phyloP scores from a whole-genome alignment of 768 basidiomycete species.

The Pholiota conissans region DNA sequence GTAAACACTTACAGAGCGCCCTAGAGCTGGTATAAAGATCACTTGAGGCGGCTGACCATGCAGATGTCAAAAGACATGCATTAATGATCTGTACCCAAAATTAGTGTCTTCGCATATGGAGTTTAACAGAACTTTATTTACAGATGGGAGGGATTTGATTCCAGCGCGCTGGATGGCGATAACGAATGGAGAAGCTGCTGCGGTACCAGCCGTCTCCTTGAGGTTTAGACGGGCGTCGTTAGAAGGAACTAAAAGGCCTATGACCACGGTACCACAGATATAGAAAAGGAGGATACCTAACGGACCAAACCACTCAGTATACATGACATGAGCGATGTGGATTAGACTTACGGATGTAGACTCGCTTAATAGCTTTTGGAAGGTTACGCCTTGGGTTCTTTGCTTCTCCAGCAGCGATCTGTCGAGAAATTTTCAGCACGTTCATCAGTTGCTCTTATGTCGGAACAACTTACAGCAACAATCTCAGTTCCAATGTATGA shows the following conservation, averaged over 20 bases:
- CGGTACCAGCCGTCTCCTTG: conserved; percentile 53
- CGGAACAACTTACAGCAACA: conserved; percentile 62
- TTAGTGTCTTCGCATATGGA: not conserved
- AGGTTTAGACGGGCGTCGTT: conserved; percentile 57
- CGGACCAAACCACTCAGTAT: not conserved
- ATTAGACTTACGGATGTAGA: conserved; percentile 58
- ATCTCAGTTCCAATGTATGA: conserved; percentile 94
- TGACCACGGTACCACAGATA: conserved; percentile 65
- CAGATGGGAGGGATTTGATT: conserved; percentile 82
- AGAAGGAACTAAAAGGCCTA: conserved; percentile 82
- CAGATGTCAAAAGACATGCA: conserved; percentile 81
- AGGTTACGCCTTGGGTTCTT: conserved; percentile 78
- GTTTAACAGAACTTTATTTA: conserved; percentile 30
- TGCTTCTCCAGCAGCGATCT: conserved; percentile 89
- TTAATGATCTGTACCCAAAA: conserved; percentile 61
- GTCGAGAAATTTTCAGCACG: conserved; percentile 9
- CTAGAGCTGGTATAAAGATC: conserved; percentile 90
- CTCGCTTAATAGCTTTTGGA: conserved; percentile 65
- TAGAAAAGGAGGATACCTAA: conserved; percentile 82
- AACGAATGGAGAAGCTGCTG: conserved; percentile 85
- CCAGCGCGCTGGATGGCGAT: conserved; percentile 86
- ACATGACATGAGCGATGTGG: not conserved
- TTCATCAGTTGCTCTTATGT: not conserved
- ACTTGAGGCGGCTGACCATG: conserved; percentile 90
- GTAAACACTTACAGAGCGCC: conserved; percentile 64